Conservation (phyloP, 2,329 filamentous ascomycete species). For the Beauveria sp. region DNA sequence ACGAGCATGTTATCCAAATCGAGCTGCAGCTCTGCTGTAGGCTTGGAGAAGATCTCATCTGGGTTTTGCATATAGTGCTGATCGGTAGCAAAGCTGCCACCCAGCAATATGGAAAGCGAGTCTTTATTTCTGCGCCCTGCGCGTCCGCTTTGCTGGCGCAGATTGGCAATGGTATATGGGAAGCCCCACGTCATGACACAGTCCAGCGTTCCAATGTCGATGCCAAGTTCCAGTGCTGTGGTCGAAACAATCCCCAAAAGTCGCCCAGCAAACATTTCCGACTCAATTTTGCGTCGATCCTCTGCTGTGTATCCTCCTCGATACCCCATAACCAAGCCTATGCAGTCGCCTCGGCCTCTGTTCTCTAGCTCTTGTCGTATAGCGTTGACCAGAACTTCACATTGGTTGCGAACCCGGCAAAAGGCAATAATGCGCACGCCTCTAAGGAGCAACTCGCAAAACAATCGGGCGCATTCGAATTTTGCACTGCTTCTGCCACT, state of each 20-base stretch:
- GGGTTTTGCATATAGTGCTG: conserved; percentile 98
- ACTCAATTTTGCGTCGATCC: conserved; percentile 80
- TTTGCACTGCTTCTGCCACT: conserved; percentile 80
- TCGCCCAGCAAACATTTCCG: conserved; percentile 94
- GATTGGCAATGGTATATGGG: conserved; percentile 88
- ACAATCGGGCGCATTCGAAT: conserved; percentile 78
- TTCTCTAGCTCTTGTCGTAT: conserved; percentile 69
- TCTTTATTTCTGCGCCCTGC: conserved; percentile 90
- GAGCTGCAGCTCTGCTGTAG: conserved; percentile 81
- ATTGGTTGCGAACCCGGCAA: conserved; percentile 78
- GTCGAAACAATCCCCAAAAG: conserved; percentile 90
- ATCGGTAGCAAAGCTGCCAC: conserved; percentile 82
- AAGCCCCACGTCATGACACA: conserved; percentile 92
- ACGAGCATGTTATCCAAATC: conserved; percentile 90
- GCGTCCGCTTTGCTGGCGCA: conserved; percentile 88
- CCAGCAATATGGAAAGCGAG: conserved; percentile 81
- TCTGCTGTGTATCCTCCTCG: conserved; percentile 90
- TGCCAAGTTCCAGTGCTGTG: conserved; percentile 83
- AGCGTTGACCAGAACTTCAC: conserved; percentile 73
- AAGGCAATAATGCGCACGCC: conserved; percentile 92
- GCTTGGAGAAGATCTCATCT: conserved; percentile 84
- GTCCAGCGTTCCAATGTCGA: conserved; percentile 91
- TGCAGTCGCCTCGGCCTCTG: conserved; percentile 67
- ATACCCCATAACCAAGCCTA: conserved; percentile 84
- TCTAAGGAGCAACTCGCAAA: conserved; percentile 80